A percentile compares a stretch with the other conserved stretches of the same genome.
Conservation (phyloP, 805 yeast species). For the Blastobotrys attinorum region DNA sequence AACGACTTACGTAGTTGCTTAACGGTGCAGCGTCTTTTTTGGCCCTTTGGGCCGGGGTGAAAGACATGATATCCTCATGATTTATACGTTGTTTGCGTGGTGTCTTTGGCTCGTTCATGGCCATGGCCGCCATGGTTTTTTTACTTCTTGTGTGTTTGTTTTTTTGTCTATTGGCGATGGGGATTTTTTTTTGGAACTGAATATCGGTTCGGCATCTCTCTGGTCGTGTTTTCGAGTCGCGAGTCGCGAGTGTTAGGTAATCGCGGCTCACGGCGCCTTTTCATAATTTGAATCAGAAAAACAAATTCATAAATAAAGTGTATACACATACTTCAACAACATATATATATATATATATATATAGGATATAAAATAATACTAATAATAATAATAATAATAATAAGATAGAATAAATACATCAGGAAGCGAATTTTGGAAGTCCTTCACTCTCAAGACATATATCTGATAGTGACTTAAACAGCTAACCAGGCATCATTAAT, state of each 20-base stretch:
- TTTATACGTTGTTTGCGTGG: not conserved
- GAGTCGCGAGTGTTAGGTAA: no score
- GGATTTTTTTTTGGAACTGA: not conserved
- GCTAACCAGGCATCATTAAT: constrained; percentile 75
- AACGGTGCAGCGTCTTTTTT: constrained; percentile 8
- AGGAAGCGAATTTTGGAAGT: not conserved
- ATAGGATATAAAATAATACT: no score
- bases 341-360: no score
- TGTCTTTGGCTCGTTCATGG: constrained; percentile 1
- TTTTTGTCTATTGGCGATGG: not conserved
- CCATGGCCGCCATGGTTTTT: not conserved
- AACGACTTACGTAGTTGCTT: constrained; percentile 17
- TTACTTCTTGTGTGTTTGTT: not conserved
- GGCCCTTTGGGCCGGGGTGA: constrained; percentile 16
- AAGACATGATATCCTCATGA: constrained; percentile 11
- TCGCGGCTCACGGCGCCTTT: no score
- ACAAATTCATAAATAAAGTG: no score
- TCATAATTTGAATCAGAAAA: no score
- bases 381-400: no score
- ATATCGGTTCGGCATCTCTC: not conserved
- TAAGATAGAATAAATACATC: not conserved
- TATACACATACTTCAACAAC: no score
- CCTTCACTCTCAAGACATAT: no score
- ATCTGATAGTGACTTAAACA: no score
- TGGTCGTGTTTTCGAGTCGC: no score